These are phyloP conservation scores for Protostelium mycophagum DNA, from an alignment of 78 protist genomes.

Conservation along the genomic window DNA sequence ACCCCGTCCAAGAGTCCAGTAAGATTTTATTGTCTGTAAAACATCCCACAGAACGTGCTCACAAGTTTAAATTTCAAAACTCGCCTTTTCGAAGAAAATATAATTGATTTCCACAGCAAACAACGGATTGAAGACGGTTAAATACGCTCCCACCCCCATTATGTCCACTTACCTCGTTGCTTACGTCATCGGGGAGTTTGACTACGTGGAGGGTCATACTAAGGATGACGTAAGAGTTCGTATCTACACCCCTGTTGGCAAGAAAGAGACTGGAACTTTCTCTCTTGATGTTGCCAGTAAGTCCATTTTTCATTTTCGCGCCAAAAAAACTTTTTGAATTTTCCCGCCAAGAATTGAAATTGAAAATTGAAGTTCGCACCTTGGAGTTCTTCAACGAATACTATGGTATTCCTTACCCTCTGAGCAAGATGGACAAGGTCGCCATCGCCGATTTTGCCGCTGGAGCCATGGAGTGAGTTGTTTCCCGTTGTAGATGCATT, in stretches of 20 bases:
- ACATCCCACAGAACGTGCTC: constrained; percentile 21
- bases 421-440: constrained; percentile 81
- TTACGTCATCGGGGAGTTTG: constrained; percentile 78
- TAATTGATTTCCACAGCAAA: background rate
- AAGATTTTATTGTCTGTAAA: constrained; percentile 19
- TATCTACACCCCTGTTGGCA: constrained; percentile 77
- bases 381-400: constrained; percentile 54
- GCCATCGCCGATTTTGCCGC: constrained; percentile 80
- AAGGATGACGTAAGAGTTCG: constrained; percentile 63
- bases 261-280: constrained; percentile 32
- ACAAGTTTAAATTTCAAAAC: background rate
- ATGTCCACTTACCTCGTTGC: constrained; percentile 91
- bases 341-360: background rate
- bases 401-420: constrained; percentile 75
- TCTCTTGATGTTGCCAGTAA: constrained; percentile 78
- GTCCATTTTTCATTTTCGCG: background rate
- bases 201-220: constrained; percentile 52
- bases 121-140: background rate
- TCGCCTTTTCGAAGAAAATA: background rate
- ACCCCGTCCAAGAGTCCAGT: background rate
- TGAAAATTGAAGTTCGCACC: background rate
- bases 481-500: background rate
- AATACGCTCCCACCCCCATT: constrained; percentile 47
- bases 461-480: constrained; percentile 82
- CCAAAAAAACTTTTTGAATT: background rate